These are phyloP conservation scores for Infundibulicybe gibba DNA, from an alignment of 768 basidiomycete genomes.

Conservation along the genomic window DNA sequence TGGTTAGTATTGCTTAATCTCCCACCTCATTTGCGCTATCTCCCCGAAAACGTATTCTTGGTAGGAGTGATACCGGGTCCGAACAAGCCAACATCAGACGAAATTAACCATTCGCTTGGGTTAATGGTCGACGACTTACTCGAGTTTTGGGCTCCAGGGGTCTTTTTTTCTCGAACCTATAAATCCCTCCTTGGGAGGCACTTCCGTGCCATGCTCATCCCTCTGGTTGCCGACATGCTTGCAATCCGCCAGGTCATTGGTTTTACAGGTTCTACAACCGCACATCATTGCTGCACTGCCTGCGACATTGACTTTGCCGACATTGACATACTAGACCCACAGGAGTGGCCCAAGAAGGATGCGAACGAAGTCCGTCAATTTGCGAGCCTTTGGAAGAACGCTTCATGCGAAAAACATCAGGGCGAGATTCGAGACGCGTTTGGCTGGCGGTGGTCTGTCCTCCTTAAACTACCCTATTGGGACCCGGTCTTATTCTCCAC, in stretches of 20 bases:
- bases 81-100: constrained; percentile 20
- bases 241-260: constrained; percentile 23
- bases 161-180: constrained; percentile 19
- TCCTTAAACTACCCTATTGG: no score
- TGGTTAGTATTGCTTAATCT: constrained; percentile 31
- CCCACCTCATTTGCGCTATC: constrained; percentile 21
- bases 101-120: constrained; percentile 30
- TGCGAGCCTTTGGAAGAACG: no score
- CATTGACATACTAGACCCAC: constrained; percentile 21
- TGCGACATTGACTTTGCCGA: constrained; percentile 11
- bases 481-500: no score
- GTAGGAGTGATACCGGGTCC: constrained; percentile 34
- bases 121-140: constrained; percentile 31
- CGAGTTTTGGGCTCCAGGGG: constrained; percentile 22
- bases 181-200: constrained; percentile 8
- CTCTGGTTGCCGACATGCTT: constrained; percentile 25
- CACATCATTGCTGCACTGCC: no score
- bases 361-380: constrained; percentile 9
- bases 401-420: no score
- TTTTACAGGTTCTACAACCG: constrained; percentile 11
- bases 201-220: no score
- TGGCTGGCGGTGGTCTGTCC: no score
- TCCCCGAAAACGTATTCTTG: constrained; percentile 38
- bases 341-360: constrained; percentile 16
- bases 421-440: no score